These are phyloP conservation scores for Penicillium bovifimosum DNA, from an alignment of 495 filamentous ascomycete species.

Conservation along the genomic window DNA sequence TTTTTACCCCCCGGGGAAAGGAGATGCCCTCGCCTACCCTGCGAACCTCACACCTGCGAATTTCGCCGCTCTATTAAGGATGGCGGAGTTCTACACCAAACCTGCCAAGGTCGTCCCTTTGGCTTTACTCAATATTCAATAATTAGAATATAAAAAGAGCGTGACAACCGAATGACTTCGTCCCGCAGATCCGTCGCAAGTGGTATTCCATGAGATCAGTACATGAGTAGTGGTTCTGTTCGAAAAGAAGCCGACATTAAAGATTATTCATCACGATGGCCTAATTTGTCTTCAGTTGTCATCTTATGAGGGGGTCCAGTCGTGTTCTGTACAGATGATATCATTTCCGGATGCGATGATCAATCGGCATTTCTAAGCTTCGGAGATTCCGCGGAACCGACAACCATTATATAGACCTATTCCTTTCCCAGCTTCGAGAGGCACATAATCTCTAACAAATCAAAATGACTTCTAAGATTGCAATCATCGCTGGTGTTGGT, in stretches of 20 bases:
- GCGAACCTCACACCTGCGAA: too few relatives aligned
- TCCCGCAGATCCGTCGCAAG: too few relatives aligned
- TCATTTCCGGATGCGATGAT: slow-evolving; percentile 25
- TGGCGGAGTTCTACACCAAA: too few relatives aligned
- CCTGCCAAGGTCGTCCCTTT: too few relatives aligned
- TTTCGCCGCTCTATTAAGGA: too few relatives aligned
- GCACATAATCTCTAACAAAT: background rate
- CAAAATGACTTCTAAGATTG: slow-evolving; percentile 43
- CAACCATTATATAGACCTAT: slow-evolving; percentile 1
- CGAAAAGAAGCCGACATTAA: background rate
- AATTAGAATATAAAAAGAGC: too few relatives aligned
- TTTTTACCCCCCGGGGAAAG: too few relatives aligned
- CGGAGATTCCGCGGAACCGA: slow-evolving; percentile 10
- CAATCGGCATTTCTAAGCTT: slow-evolving; percentile 30
- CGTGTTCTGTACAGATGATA: slow-evolving; percentile 17
- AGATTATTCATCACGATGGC: slow-evolving; percentile 2
- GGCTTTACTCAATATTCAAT: too few relatives aligned
- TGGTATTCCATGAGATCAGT: too few relatives aligned
- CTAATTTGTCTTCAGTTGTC: background rate
- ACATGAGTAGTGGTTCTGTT: too few relatives aligned
- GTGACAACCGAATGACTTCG: too few relatives aligned
- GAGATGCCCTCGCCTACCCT: too few relatives aligned
- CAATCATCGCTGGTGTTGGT: slow-evolving; percentile 71
- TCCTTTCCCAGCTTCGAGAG: background rate
- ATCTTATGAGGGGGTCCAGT: slow-evolving; percentile 8